Evolutionary conservation across 164 flowering plant species (phyloP), one percentile per base, ranked within the genome.

Genomic region (Protea cynaroides): DNA sequence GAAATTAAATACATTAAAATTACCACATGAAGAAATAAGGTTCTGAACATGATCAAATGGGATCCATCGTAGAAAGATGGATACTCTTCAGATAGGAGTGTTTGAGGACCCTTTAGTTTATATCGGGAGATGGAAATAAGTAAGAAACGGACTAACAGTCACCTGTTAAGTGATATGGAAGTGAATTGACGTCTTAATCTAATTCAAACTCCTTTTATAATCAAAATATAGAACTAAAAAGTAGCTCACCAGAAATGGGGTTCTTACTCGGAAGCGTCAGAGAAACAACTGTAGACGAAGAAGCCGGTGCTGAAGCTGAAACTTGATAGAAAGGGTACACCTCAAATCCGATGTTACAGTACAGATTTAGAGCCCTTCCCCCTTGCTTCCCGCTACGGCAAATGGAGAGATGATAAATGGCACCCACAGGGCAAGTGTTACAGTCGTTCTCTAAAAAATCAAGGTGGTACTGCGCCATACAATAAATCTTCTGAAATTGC

Each of bases 381-480:
- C 74, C 74, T 59, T 22, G 29, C 1, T 22, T 58, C 0, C 21
- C 44, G 7, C 9, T 13, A 56, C 59, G 57, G 34, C 51, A 44
- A 0, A 0, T 17, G n/a, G n/a, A n/a, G 14, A 25, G 64, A 10
- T 3, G 13, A 9, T 24, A 5, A 15, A 25, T 36, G 18, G 51
- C 52, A 18, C 1, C 14, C 15, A 43, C 53, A 1, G 64, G 51
- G 14, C 66, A 74, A 9, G 18, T 8, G 7, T 4, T 1, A 58
- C 78, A 74, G 15, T 55, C 37, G 0, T 0, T 4, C 12, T 8
- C 3, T 2, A 71, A 67, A 15, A 74, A 24, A 64, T 70, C 74
- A 10, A 51, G 62, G 0, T 59, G 66, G 62, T 74, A 74, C 66
- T 71, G 68, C 43, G 49, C 65, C n/a, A n/a, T n/a, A 9, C 66